phyloP scores from a whole-genome alignment of 129 eudicot genomes.

The Artemisia argyi region DNA sequence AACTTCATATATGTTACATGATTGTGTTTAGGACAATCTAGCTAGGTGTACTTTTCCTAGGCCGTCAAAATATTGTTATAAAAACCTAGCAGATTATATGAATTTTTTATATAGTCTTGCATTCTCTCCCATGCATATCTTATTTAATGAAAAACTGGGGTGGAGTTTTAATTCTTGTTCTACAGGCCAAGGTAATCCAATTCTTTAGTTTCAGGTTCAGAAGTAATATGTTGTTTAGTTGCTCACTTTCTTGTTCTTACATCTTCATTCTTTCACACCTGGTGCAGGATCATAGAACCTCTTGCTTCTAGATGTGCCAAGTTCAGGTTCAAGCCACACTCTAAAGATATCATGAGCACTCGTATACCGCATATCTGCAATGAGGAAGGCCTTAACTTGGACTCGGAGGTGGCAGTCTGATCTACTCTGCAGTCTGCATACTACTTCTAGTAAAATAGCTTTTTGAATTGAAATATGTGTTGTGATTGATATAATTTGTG shows the following conservation, averaged over 20 bases:
- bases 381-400: conserved; percentile 84
- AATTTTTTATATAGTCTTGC: background rate
- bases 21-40: conserved; percentile 8
- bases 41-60: background rate
- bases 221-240: conserved; percentile 8
- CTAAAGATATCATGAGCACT: conserved; percentile 79
- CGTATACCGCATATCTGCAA: conserved; percentile 75
- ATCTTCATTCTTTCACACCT: conserved; percentile 13
- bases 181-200: background rate
- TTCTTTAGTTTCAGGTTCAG: background rate
- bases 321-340: conserved; percentile 91
- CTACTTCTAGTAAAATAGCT: background rate
- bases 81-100: background rate
- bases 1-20: conserved; percentile 13
- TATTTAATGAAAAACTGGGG: background rate
- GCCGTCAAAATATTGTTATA: background rate
- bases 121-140: background rate
- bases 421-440: background rate
- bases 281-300: conserved; percentile 90
- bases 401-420: conserved; percentile 58
- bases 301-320: conserved; percentile 99
- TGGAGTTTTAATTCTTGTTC: background rate
- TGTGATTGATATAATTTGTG: background rate
- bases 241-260: conserved; percentile 59
- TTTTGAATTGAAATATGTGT: background rate